A percentile compares a stretch with the other conserved stretches of the same genome.
Conservation (phyloP, 1,139 yeast species). For the Kodamaea ohmeri region DNA sequence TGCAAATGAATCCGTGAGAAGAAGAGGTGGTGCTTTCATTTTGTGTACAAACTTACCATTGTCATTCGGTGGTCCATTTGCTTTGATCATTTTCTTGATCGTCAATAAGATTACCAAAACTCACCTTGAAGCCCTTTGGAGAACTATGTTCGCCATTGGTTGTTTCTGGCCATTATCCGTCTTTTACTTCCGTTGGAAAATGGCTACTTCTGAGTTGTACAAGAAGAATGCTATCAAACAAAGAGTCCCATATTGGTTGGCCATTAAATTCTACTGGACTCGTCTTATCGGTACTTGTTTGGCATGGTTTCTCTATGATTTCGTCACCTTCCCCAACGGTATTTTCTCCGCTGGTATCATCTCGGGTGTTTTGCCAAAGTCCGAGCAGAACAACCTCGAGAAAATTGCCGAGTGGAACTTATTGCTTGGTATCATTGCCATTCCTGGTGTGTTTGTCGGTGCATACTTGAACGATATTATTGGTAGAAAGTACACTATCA, state of each 20-base stretch:
- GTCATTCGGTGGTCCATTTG: slow-evolving; percentile 75
- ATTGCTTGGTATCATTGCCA: slow-evolving; percentile 48
- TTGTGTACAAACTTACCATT: slow-evolving; percentile 71
- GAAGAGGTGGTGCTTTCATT: slow-evolving; percentile 63
- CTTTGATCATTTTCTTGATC: slow-evolving; percentile 63
- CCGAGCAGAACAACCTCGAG: slow-evolving; percentile 35
- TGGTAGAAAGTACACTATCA: slow-evolving; percentile 58
- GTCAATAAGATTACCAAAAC: slow-evolving; percentile 57
- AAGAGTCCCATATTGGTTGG: slow-evolving; percentile 53
- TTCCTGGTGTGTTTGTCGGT: slow-evolving; percentile 61
- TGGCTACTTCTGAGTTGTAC: slow-evolving; percentile 65
- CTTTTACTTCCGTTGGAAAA: slow-evolving; percentile 66
- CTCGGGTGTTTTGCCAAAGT: slow-evolving; percentile 37
- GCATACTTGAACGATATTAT: slow-evolving; percentile 51
- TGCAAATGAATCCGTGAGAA: slow-evolving; percentile 59
- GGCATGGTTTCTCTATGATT: slow-evolving; percentile 64
- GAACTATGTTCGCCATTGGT: slow-evolving; percentile 74
- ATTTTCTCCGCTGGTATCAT: slow-evolving; percentile 52
- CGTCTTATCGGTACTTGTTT: slow-evolving; percentile 55
- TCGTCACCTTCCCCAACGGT: slow-evolving; percentile 65
- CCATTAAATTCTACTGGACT: slow-evolving; percentile 54
- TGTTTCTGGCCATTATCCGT: slow-evolving; percentile 71
- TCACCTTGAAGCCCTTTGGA: slow-evolving; percentile 61
- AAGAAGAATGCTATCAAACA: slow-evolving; percentile 49
- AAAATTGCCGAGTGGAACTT: slow-evolving; percentile 58